Conservation (phyloP, 2,329 filamentous ascomycete species). For the Lasiodiplodia theobromae region DNA sequence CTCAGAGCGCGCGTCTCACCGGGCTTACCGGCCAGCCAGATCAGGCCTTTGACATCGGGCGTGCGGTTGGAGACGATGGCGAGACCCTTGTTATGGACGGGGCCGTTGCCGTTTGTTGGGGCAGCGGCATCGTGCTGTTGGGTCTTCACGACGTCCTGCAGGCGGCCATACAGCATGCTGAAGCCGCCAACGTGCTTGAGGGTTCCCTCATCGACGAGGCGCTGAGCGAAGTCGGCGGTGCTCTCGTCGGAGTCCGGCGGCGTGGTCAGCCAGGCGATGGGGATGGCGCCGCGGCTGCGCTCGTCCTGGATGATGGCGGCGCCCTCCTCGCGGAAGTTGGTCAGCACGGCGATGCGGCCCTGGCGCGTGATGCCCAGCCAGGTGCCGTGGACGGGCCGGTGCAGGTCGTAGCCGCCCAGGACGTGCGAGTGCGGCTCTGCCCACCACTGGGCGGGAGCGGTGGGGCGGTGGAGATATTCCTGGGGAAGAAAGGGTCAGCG, state of each 20-base stretch:
- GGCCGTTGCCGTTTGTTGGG: neutral
- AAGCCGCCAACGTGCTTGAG: conserved; percentile 68
- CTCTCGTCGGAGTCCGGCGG: conserved; percentile 47
- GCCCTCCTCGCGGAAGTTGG: conserved; percentile 67
- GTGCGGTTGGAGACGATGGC: conserved; percentile 70
- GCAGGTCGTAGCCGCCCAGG: conserved; percentile 67
- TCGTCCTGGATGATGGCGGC: conserved; percentile 51
- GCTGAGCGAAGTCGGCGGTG: conserved; percentile 60
- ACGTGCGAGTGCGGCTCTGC: conserved; percentile 58
- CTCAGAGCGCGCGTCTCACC: conserved; percentile 66
- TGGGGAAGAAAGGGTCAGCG: conserved; percentile 36
- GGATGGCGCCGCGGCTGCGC: conserved; percentile 65
- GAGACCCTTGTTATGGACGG: conserved; percentile 47
- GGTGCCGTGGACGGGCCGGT: conserved; percentile 66
- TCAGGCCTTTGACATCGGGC: conserved; percentile 57
- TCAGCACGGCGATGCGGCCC: conserved; percentile 68
- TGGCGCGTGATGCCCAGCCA: conserved; percentile 69
- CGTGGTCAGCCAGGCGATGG: conserved; percentile 64
- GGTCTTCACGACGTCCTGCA: conserved; percentile 51
- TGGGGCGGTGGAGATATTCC: conserved; percentile 70
- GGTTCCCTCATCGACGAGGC: conserved; percentile 61
- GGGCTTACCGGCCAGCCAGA: conserved; percentile 57
- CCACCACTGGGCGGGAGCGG: conserved; percentile 67
- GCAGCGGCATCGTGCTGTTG: neutral
- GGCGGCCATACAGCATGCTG: conserved; percentile 65